Base-by-base conservation (phyloP, 768 basidiomycete species). In the Hebeloma cylindrosporum region DNA sequence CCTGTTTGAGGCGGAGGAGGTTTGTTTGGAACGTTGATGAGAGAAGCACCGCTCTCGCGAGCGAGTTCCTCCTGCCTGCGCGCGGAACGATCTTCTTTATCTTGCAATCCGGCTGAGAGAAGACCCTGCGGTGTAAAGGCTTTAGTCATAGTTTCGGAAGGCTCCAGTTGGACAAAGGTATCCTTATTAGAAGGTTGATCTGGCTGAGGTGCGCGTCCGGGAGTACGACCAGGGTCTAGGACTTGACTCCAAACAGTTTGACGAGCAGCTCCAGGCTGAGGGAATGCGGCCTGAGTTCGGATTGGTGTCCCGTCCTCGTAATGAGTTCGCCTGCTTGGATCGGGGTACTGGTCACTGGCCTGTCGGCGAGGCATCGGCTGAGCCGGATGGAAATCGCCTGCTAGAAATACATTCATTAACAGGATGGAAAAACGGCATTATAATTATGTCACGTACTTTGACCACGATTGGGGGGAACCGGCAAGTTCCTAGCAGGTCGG, bases 1-100 rank as follows among this genome's bases (percentile, higher is more conserved):
- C 96, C 96, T 31, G 88, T 91, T 66, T 95, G 93, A 6, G 96
- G 94, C 2, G 92, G 90, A 0, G 91, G 93, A 0, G 94, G 93
- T 61, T 95, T 95, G 59, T 84, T 82, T 3, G 91, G 92, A n/a
- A 99, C 91, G 62, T 95, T 94, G 70, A 98, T 84, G 41, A 98
- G 77, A 3, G 93, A 92, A 11, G 82, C 88, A 21, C 96, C 96
- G 5, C 77, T 83, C 67, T 96, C 94, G 26, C 94, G 77, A 7
- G 96, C 96, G 8, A 90, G 67, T 63, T 96, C 91, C 63, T 99
- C 95, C 58, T 97, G 93, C 40, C 86, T 78, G 65, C 94, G 94
- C 2, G 96, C 96, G 22, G 93, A 96, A 26, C 95, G 82, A 60
- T 96, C 93, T 62, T 94, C 85, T 63, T 92, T 92, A 62, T 97